Percentiles rank a stretch among this genome's conserved stretches.
These are phyloP conservation scores for Paspalum notatum DNA, from an alignment of 176 grass and related monocot species.

Conservation along the genomic window DNA sequence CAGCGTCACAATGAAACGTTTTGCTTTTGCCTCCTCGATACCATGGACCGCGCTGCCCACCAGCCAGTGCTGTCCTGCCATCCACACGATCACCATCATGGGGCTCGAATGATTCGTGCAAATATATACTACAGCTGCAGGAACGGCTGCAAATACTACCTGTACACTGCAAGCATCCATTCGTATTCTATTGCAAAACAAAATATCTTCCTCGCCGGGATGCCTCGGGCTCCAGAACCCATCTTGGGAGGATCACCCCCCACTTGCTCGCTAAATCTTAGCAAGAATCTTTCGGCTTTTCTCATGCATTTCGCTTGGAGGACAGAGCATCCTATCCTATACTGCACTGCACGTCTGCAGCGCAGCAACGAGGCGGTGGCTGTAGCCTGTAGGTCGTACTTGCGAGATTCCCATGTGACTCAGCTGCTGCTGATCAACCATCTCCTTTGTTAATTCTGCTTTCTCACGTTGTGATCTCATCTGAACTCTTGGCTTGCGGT, in stretches of 20 bases:
- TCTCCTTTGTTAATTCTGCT: not conserved
- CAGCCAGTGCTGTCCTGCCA: not conserved
- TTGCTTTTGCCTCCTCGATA: not conserved
- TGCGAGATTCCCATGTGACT: not conserved
- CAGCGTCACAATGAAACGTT: not conserved
- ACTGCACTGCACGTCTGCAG: no score
- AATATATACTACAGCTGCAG: not conserved
- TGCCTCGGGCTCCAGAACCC: conserved; percentile 9
- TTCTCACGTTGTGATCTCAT: not conserved
- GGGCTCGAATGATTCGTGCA: not conserved
- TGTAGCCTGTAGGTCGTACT: not conserved
- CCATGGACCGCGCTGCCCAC: not conserved
- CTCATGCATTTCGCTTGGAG: not conserved
- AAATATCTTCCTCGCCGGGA: conserved; percentile 36
- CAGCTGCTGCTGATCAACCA: not conserved
- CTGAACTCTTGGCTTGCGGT: not conserved
- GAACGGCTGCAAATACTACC: no score
- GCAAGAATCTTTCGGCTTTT: conserved; percentile 16
- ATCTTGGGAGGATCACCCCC: conserved; percentile 5
- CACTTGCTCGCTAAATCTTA: conserved; percentile 8
- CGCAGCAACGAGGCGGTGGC: not conserved
- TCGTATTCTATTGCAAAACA: not conserved
- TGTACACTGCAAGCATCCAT: not conserved
- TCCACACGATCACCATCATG: no score
- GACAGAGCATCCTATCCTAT: not conserved